A percentile compares a stretch with the other conserved stretches of the same genome.
phyloP scores from a whole-genome alignment of 768 basidiomycete species.

The Termitomyces sp. region DNA sequence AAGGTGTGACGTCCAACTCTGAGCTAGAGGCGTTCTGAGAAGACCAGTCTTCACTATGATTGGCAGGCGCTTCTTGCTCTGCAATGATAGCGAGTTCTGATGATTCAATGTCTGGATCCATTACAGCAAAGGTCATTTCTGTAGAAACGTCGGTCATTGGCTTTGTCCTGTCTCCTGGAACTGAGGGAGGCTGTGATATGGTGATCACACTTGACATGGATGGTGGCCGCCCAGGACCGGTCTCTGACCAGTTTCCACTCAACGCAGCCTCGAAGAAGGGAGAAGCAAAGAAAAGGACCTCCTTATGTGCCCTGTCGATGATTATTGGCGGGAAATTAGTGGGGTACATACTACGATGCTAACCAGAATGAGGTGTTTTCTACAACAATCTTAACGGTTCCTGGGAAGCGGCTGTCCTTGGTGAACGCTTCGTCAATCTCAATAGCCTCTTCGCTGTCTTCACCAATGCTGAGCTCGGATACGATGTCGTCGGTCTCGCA shows the following conservation, averaged over 20 bases:
- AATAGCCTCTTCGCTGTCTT: constrained; percentile 65
- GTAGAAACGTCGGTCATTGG: constrained; percentile 35
- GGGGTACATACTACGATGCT: constrained; percentile 22
- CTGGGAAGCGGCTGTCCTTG: constrained; percentile 61
- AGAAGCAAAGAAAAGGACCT: constrained; percentile 88
- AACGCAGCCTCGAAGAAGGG: constrained; percentile 92
- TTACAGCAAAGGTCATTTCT: constrained; percentile 57
- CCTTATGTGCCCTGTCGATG: constrained; percentile 76
- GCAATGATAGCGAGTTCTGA: constrained; percentile 37
- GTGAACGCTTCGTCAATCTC: constrained; percentile 81
- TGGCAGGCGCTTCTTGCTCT: constrained; percentile 33
- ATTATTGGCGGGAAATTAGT: not conserved
- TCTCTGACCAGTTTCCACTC: constrained; percentile 91
- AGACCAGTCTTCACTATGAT: constrained; percentile 31
- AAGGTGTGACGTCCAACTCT: constrained; percentile 9
- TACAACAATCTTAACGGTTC: constrained; percentile 88
- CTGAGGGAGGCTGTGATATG: constrained; percentile 67
- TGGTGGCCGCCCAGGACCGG: constrained; percentile 52
- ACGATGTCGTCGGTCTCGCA: constrained; percentile 65
- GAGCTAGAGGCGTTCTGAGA: constrained; percentile 12
- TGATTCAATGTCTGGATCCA: constrained; percentile 43
- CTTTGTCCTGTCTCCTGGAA: constrained; percentile 44
- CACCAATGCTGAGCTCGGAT: constrained; percentile 62
- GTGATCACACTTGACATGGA: constrained; percentile 84
- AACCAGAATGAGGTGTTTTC: constrained; percentile 90